Percentiles rank a stretch among this genome's conserved stretches.
phyloP scores from a whole-genome alignment of 1,139 yeast genomes.

The Candida pseudoviswanathii region DNA sequence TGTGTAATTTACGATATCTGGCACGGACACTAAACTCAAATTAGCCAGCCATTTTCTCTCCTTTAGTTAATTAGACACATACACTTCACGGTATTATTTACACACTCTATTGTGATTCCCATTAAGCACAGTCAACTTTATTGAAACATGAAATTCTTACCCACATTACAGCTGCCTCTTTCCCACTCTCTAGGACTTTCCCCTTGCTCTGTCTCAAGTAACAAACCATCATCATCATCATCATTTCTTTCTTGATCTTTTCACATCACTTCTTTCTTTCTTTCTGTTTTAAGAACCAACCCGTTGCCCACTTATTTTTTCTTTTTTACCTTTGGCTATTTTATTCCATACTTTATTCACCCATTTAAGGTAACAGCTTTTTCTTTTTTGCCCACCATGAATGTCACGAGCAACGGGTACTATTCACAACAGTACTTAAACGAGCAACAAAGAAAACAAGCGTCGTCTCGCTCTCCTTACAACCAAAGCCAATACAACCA shows the following conservation, averaged over 20 bases:
- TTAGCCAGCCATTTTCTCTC: conserved; percentile 2
- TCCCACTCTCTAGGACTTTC: neutral
- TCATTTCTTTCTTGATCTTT: neutral
- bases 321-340: neutral
- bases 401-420: conserved; percentile 18
- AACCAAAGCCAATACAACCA: conserved; percentile 4
- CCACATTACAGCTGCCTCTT: neutral
- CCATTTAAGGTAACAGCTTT: neutral
- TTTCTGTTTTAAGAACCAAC: neutral
- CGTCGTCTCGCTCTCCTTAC: conserved; percentile 6
- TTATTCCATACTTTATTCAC: too few species aligned
- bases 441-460: conserved; percentile 11
- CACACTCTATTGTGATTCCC: neutral
- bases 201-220: neutral
- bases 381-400: conserved; percentile 10
- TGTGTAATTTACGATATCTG: neutral
- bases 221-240: neutral
- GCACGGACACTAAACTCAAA: neutral
- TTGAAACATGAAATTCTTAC: neutral
- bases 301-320: neutral
- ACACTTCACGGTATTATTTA: neutral
- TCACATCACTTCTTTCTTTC: neutral
- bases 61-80: neutral
- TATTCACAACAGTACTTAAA: conserved; percentile 17
- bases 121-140: too few species aligned